These are phyloP conservation scores for Syncephalastrum racemosum DNA, from an alignment of 371 early-diverging fungal species.

Conservation along the genomic window DNA sequence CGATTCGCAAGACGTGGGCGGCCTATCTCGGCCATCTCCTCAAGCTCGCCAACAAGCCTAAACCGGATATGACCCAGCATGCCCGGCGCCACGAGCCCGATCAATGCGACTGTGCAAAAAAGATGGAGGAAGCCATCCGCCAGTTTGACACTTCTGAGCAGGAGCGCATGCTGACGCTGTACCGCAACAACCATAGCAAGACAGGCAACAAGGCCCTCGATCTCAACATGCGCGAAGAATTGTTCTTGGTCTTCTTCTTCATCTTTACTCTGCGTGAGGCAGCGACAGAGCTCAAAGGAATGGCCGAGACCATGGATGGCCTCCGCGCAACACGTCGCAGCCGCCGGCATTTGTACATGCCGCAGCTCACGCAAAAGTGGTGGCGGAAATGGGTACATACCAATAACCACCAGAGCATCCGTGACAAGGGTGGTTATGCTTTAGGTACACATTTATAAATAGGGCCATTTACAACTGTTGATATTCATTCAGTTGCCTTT, in stretches of 20 bases:
- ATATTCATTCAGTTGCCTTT: constrained; percentile 1
- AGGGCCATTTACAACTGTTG: not conserved
- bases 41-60: constrained; percentile 18
- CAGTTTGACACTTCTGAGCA: constrained; percentile 46
- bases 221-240: constrained; percentile 56
- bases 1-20: constrained; percentile 37
- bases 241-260: constrained; percentile 66
- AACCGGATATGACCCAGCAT: constrained; percentile 6
- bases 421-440: constrained; percentile 44
- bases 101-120: constrained; percentile 34
- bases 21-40: constrained; percentile 31
- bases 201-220: constrained; percentile 40
- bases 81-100: constrained; percentile 8
- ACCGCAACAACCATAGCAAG: constrained; percentile 39
- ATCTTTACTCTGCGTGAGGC: constrained; percentile 61
- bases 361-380: constrained; percentile 52
- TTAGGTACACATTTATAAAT: constrained; percentile 23
- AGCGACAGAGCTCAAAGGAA: constrained; percentile 51
- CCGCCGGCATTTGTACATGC: constrained; percentile 50
- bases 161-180: constrained; percentile 42
- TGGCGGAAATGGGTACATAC: constrained; percentile 57
- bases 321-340: constrained; percentile 26
- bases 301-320: constrained; percentile 46
- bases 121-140: constrained; percentile 29
- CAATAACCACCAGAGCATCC: constrained; percentile 40